Conservation (phyloP, 345 rosid species). For the Physaria fendleri region DNA sequence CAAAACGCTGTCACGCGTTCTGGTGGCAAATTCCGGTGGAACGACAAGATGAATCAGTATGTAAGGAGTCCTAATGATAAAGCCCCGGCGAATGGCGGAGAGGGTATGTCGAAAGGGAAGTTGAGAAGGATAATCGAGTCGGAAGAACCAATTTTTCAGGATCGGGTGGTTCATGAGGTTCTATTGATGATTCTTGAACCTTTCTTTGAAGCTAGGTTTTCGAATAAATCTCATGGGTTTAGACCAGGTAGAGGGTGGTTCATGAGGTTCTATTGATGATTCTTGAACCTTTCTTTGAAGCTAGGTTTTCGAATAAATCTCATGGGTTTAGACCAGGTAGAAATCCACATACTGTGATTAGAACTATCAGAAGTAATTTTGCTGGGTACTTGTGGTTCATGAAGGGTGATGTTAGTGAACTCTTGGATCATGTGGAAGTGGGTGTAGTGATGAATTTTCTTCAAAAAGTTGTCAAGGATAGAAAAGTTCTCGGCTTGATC, state of each 20-base stretch:
- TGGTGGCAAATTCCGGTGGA: conserved; percentile 58
- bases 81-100: conserved; percentile 21
- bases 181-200: conserved; percentile 81
- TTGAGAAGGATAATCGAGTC: conserved; percentile 42
- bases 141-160: conserved; percentile 70
- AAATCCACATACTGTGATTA: conserved; percentile 80
- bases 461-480: conserved; percentile 63
- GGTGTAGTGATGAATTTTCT: conserved; percentile 49
- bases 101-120: conserved; percentile 51
- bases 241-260: conserved; percentile 92
- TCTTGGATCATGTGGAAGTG: conserved; percentile 44
- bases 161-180: conserved; percentile 84
- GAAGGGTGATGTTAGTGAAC: conserved; percentile 67
- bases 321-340: conserved; percentile 92
- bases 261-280: conserved; percentile 82
- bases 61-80: conserved; percentile 65
- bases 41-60: conserved; percentile 54
- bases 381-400: conserved; percentile 94
- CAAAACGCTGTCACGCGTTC: conserved; percentile 49
- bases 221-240: conserved; percentile 64
- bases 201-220: conserved; percentile 71
- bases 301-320: conserved; percentile 59
- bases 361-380: conserved; percentile 78
- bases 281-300: conserved; percentile 75
- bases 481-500: conserved; percentile 56